Conservation (phyloP, 2,329 filamentous ascomycete genomes). For the Raffaelea ambrosiae region DNA sequence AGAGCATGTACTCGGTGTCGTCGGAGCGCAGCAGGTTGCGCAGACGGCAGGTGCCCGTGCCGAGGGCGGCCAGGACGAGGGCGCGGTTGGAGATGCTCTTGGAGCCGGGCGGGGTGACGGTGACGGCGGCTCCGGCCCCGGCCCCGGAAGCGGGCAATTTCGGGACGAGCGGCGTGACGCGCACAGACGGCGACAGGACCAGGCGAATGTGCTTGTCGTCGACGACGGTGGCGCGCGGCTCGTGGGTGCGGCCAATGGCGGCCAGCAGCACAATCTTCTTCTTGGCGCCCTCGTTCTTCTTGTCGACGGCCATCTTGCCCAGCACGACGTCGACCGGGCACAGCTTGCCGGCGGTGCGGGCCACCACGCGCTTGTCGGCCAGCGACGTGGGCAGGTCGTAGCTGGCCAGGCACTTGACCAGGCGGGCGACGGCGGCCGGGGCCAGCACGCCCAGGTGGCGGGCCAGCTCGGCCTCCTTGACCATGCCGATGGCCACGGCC, state of each 20-base stretch:
- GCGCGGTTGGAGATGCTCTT: constrained; percentile 98
- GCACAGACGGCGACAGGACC: constrained; percentile 70
- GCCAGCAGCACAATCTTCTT: constrained; percentile 95
- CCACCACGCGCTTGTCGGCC: constrained; percentile 72
- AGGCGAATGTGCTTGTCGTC: constrained; percentile 75
- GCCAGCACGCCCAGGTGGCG: constrained; percentile 79
- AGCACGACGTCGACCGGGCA: constrained; percentile 82
- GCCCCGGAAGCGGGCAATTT: constrained; percentile 28
- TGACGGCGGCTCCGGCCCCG: constrained; percentile 31
- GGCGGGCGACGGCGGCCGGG: constrained; percentile 77
- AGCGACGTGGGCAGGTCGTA: constrained; percentile 84
- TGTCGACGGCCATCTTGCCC: constrained; percentile 93
- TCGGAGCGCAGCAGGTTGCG: constrained; percentile 93
- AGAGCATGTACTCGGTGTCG: constrained; percentile 95
- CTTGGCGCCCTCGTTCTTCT: constrained; percentile 92
- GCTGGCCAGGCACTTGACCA: constrained; percentile 89
- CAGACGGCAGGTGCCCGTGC: constrained; percentile 76
- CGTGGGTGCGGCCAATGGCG: constrained; percentile 79
- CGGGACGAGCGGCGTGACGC: constrained; percentile 65
- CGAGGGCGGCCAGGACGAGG: constrained; percentile 85
- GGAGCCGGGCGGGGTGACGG: constrained; percentile 83
- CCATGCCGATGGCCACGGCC: constrained; percentile 95
- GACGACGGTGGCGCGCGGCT: constrained; percentile 84
- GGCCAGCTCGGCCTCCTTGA: constrained; percentile 91
- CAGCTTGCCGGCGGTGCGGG: constrained; percentile 74